Percentiles rank a stretch among this genome's conserved stretches.
phyloP scores from a whole-genome alignment of 2,329 filamentous ascomycete genomes.

The Trichoderma harzianum region DNA sequence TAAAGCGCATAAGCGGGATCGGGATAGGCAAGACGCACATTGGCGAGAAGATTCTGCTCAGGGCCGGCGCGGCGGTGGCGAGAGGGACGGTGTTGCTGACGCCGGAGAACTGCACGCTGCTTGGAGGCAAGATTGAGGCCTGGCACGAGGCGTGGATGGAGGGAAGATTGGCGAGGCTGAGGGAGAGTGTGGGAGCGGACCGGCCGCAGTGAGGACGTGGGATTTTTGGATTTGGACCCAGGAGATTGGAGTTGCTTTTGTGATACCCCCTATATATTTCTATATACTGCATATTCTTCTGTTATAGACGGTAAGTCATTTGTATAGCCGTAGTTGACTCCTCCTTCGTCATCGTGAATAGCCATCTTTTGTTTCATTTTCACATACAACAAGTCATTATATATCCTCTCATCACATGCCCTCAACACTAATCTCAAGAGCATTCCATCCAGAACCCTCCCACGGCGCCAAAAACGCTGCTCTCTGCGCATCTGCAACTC shows the following conservation, averaged over 20 bases:
- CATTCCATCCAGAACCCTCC: slow-evolving; percentile 62
- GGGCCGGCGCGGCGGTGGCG: slow-evolving; percentile 60
- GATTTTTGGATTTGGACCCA: background rate
- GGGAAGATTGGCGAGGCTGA: slow-evolving; percentile 66
- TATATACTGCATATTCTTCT: background rate
- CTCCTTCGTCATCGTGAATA: background rate
- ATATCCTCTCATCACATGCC: slow-evolving; percentile 19
- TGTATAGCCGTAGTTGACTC: background rate
- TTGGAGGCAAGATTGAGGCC: slow-evolving; percentile 84
- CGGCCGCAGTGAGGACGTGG: slow-evolving; percentile 10
- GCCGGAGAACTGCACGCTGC: slow-evolving; percentile 60
- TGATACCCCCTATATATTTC: slow-evolving; percentile 12
- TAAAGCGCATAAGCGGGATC: slow-evolving; percentile 62
- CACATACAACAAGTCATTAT: background rate
- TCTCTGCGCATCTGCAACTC: slow-evolving; percentile 69
- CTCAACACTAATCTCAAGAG: slow-evolving; percentile 39
- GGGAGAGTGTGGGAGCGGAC: slow-evolving; percentile 51
- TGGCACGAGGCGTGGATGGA: slow-evolving; percentile 77
- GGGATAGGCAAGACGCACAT: slow-evolving; percentile 64
- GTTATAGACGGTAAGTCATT: background rate
- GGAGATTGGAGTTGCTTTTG: background rate
- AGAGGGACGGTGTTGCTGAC: slow-evolving; percentile 78
- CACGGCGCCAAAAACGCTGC: slow-evolving; percentile 81
- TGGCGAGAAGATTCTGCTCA: slow-evolving; percentile 77
- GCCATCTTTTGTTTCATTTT: background rate